Base-by-base conservation (phyloP, 768 basidiomycete species). In the Boletus vinaceobasis region DNA sequence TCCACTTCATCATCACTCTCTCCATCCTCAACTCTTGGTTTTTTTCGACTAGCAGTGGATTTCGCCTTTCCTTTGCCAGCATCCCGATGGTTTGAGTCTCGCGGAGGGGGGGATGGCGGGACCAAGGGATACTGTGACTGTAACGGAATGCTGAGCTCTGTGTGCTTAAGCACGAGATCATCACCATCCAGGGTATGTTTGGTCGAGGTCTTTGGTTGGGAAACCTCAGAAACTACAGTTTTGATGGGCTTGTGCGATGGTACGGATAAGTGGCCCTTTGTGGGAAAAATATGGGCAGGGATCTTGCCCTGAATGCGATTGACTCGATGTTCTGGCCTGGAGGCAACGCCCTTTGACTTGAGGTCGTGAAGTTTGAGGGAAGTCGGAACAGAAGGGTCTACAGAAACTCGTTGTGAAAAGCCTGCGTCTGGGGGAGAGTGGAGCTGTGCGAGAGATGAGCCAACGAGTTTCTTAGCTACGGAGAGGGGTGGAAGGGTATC, bases 41-140 rank as follows among this genome's bases (percentile, higher is more conserved):
- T 84, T 73, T 85, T 87, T 56, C 81, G 73, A 53, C 63, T 50
- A 23, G 57, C 51, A n/a, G 58, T 59, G n/a, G 60, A 53, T 50
- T 71, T 77, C 13, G 65, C 67, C 55, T 74, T 80, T 36, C 68
- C 72, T 61, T 77, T 81, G 26, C 71, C 64, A 73, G 68, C 29
- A 57, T 65, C 61, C 65, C 72, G 49, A 48, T 53, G 48, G 66
- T 58, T 57, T 23, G 65, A 57, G 36, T 71, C 65, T 23, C 71
- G 71, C 4, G 79, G 77, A 17, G 85, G 83, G n/a, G 88, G 88
- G 17, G 88, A 87, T 17, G 87, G 87, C 7, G 86, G 85, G 49
- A 88, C 66, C 45, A 88, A 77, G 27, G 62, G 50, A 21, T 67
- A 62, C 7, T 72, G 70, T 46, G 67, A 44, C 36, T 52, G 49